Percentiles rank a stretch among this genome's conserved stretches.
Conservation (phyloP, 23 red algal genomes). For the Pyropia haitanensis region DNA sequence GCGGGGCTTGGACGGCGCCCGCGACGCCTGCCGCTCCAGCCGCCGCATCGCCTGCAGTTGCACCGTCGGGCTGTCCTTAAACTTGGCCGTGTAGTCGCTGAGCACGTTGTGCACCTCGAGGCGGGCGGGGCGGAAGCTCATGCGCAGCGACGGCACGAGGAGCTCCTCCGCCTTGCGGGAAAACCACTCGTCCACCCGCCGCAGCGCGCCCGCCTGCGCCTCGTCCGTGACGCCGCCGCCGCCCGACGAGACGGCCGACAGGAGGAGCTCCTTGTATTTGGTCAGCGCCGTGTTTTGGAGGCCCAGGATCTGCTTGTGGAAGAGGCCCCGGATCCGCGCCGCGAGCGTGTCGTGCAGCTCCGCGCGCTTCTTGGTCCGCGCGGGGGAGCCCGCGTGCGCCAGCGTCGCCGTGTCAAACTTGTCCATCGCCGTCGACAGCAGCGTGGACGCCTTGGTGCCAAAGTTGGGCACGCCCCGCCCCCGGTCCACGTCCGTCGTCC, state of each 20-base stretch:
- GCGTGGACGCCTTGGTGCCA: slow-evolving; percentile 58
- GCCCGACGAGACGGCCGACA: slow-evolving; percentile 43
- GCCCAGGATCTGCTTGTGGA: slow-evolving; percentile 83
- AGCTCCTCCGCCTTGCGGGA: slow-evolving; percentile 66
- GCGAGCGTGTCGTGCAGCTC: slow-evolving; percentile 61
- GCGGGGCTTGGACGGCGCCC: slow-evolving; percentile 56
- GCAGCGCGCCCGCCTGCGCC: slow-evolving; percentile 23
- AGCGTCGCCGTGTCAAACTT: slow-evolving; percentile 70
- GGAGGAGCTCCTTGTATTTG: slow-evolving; percentile 73
- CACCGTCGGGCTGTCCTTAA: slow-evolving; percentile 74
- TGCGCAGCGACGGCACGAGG: slow-evolving; percentile 68
- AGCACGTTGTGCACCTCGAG: slow-evolving; percentile 74
- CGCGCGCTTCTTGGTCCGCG: slow-evolving; percentile 63
- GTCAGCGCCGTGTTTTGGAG: slow-evolving; percentile 76
- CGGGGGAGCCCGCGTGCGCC: slow-evolving; percentile 47
- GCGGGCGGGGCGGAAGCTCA: slow-evolving; percentile 62
- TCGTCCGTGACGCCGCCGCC: slow-evolving; percentile 48
- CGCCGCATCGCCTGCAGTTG: slow-evolving; percentile 94
- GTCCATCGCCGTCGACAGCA: slow-evolving; percentile 47
- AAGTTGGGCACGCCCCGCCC: slow-evolving; percentile 48
- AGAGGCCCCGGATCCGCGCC: slow-evolving; percentile 60
- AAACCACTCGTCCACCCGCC: slow-evolving; percentile 81
- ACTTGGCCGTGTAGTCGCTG: slow-evolving; percentile 54
- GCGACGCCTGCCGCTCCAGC: slow-evolving; percentile 73
- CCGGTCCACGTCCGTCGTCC: slow-evolving; percentile 73